Conservation (phyloP, 176 grass and related monocot species). For the Carex littledalei region DNA sequence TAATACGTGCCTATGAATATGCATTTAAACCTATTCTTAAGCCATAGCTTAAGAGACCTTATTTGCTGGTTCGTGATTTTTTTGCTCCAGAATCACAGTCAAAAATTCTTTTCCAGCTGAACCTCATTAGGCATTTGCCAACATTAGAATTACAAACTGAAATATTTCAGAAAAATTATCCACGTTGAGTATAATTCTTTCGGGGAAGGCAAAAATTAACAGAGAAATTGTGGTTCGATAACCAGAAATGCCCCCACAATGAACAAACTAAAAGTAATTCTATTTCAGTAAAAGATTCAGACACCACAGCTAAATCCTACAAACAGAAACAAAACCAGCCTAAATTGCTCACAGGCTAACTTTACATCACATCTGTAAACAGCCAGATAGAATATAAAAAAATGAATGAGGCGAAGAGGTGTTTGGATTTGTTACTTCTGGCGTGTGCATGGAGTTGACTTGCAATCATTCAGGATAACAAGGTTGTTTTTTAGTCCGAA, state of each 20-base stretch:
- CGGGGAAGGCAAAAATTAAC: neutral
- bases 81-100: neutral
- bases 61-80: no score
- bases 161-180: neutral
- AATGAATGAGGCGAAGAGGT: neutral
- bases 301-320: neutral
- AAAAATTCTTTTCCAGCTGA: neutral
- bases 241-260: neutral
- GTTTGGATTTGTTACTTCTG: neutral
- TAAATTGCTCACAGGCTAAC: neutral
- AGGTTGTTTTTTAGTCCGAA: neutral
- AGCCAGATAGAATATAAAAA: neutral
- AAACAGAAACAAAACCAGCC: neutral
- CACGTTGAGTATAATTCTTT: neutral
- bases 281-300: neutral
- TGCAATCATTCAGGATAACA: constrained; percentile 21
- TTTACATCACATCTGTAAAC: neutral
- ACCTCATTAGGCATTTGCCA: neutral
- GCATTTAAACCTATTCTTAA: neutral
- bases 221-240: neutral
- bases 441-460: neutral
- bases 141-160: neutral
- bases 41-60: neutral
- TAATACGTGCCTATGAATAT: neutral
- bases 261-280: neutral